Evolutionary conservation across 805 yeast species (phyloP), one percentile per base, ranked within the genome.

Genomic region (Wickerhamiella alocasiicola): DNA sequence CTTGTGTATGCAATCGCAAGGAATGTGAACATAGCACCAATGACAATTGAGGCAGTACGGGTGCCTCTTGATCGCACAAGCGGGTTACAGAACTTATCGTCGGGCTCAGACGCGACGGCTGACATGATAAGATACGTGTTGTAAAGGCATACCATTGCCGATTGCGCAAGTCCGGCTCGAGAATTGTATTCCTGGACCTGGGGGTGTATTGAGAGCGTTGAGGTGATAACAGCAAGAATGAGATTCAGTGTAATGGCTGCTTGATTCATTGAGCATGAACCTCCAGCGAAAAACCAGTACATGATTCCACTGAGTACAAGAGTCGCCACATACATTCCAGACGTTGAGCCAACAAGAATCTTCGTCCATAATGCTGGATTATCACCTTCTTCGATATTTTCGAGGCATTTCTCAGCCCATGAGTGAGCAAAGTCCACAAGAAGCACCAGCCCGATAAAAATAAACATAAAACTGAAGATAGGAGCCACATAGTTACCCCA

Each of bases 401-500:
- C 85, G 41, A 91, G 70, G 59, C 98, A 91, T 6, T 81, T 81
- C 53, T 91, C 99, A 0, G 97, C 96, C 95, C 96, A 91, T 50
- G 88, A 88, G 60, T 91, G 97, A 3, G 98, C 97, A 67, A 84
- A 91, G 60, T 91, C 98, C 24, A 91, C 96, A 36, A 91, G 65
- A 37, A 91, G 66, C 11, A 93, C 80, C 44, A 91, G 69, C 1
- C 98, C 98, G 46, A 91, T 82, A 12, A 91, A 76, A 27, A 88
- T 72, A 62, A 91, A 91, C 4, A 85, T 55, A 2, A 88, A 80
- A 32, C 95, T 83, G 51, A 84, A 78, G 4, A 84, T 61, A 23
- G 87, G 79, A 5, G 96, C 84, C 32, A 91, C 66, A 63, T 84
- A 77, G 58, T 83, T 91, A 1, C 98, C 96, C 76, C 94, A 91